phyloP scores from a whole-genome alignment of 768 basidiomycete species.

The Lepiota venenata region DNA sequence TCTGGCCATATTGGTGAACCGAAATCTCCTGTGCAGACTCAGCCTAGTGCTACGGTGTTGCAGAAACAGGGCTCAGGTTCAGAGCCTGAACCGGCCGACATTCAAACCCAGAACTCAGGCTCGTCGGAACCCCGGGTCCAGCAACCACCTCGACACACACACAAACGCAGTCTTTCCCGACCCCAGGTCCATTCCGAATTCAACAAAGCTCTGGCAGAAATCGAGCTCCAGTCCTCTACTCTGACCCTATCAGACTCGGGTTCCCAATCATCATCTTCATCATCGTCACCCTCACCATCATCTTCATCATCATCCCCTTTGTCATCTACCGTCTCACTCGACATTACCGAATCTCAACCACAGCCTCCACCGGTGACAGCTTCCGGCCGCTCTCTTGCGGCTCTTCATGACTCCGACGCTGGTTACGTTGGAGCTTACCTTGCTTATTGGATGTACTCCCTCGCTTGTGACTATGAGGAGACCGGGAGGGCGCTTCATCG shows the following conservation, averaged over 20 bases:
- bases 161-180: conserved; percentile 10
- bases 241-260: conserved; percentile 7
- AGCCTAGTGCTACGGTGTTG: background rate
- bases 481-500: conserved; percentile 35
- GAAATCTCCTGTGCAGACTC: conserved; percentile 18
- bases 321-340: conserved; percentile 1
- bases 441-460: conserved; percentile 41
- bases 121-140: background rate
- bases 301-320: conserved; percentile 8
- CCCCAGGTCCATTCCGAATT: conserved; percentile 16
- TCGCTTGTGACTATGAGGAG: conserved; percentile 39
- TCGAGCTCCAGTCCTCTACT: conserved; percentile 10
- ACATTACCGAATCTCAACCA: background rate
- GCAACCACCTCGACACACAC: background rate
- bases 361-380: conserved; percentile 14
- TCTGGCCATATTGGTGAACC: conserved; percentile 33
- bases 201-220: conserved; percentile 13
- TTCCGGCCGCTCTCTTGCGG: conserved; percentile 34
- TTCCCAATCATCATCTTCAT: conserved; percentile 4
- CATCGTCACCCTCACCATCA: conserved; percentile 1
- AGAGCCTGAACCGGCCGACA: background rate
- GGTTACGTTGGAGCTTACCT: conserved; percentile 39
- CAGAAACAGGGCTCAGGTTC: background rate
- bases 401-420: conserved; percentile 37
- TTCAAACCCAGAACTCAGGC: background rate